These are phyloP conservation scores for Luzula sylvatica DNA, from an alignment of 176 grass and related monocot species.

Conservation along the genomic window DNA sequence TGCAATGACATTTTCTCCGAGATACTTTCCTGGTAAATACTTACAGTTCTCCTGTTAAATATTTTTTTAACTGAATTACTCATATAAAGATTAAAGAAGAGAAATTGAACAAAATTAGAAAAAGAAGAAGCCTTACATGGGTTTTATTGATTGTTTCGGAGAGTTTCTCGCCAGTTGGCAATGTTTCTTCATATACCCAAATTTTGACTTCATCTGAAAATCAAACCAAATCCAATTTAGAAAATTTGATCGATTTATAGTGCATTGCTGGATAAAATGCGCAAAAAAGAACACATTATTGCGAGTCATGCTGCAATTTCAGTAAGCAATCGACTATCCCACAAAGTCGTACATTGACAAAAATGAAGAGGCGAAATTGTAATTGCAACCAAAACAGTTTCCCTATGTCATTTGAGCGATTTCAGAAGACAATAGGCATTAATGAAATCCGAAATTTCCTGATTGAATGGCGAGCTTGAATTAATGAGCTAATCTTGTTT, in stretches of 20 bases:
- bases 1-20: slow-evolving; percentile 70
- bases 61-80: neutral
- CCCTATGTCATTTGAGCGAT: neutral
- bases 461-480: too few relatives aligned
- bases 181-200: slow-evolving; percentile 89
- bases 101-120: slow-evolving; percentile 1
- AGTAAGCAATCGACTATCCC: neutral
- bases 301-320: too few relatives aligned
- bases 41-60: slow-evolving; percentile 79
- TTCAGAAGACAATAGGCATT: neutral
- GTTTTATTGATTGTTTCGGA: slow-evolving; percentile 70
- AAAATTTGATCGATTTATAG: too few relatives aligned
- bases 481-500: too few relatives aligned
- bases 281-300: too few relatives aligned
- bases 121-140: slow-evolving; percentile 33
- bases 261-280: too few relatives aligned
- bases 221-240: too few relatives aligned
- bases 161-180: slow-evolving; percentile 60
- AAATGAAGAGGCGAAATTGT: too few relatives aligned
- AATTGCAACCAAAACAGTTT: neutral
- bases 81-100: slow-evolving; percentile 6
- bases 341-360: neutral
- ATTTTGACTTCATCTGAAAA: slow-evolving; percentile 45
- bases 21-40: slow-evolving; percentile 87
- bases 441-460: too few relatives aligned